These are phyloP conservation scores for Cardiospermum halicacabum DNA, from an alignment of 345 rosid genomes.

Conservation along the genomic window DNA sequence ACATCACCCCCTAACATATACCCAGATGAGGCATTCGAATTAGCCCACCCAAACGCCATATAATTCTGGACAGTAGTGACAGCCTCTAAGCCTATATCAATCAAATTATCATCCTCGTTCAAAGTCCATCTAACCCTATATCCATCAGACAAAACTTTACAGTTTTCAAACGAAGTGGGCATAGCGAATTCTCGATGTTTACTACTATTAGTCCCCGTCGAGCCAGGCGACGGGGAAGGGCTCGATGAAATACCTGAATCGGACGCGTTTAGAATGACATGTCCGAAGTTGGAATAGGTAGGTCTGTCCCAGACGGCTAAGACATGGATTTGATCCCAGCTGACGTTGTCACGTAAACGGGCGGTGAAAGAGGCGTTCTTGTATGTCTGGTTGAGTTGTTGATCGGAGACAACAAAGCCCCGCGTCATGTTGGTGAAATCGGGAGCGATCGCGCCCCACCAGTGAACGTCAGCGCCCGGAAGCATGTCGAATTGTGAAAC, in stretches of 20 bases:
- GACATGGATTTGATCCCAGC: slow-evolving; percentile 61
- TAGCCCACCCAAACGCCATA: slow-evolving; percentile 96
- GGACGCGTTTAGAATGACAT: slow-evolving; percentile 47
- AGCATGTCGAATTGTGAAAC: slow-evolving; percentile 83
- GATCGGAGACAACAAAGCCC: slow-evolving; percentile 67
- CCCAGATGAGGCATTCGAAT: slow-evolving; percentile 39
- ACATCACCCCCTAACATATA: slow-evolving; percentile 80
- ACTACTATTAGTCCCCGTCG: too few relatives aligned
- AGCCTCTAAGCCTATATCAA: slow-evolving; percentile 87
- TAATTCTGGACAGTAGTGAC: slow-evolving; percentile 52
- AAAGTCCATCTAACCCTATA: slow-evolving; percentile 80
- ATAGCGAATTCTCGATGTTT: slow-evolving; percentile 18
- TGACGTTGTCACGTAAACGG: slow-evolving; percentile 39
- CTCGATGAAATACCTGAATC: slow-evolving; percentile 15
- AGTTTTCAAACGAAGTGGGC: slow-evolving; percentile 78
- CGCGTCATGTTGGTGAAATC: slow-evolving; percentile 57
- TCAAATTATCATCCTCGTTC: slow-evolving; percentile 42
- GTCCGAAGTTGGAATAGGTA: slow-evolving; percentile 76
- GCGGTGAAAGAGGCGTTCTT: slow-evolving; percentile 59
- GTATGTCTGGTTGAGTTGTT: slow-evolving; percentile 58
- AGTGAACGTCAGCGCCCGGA: slow-evolving; percentile 64
- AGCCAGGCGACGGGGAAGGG: slow-evolving; percentile 22
- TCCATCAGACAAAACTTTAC: slow-evolving; percentile 56
- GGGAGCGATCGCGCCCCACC: slow-evolving; percentile 69
- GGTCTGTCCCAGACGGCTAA: slow-evolving; percentile 68